A percentile compares a stretch with the other conserved stretches of the same genome.
Evolutionary conservation across 176 grass and related monocot genomes (phyloP).

Genomic region (Elaeis guineensis): DNA sequence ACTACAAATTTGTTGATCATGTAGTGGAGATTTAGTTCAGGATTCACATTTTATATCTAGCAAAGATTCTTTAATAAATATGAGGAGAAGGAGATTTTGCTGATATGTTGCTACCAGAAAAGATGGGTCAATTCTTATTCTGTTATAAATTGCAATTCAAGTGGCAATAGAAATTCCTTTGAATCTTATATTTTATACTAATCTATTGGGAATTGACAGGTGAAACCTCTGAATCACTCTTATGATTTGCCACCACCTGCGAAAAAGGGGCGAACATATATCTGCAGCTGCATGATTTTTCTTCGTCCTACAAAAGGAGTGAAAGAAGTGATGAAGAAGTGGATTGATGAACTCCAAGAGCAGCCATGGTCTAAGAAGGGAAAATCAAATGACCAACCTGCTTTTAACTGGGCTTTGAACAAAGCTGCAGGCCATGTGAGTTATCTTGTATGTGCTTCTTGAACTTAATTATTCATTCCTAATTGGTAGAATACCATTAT

Average conservation of each 20-base stretch:
- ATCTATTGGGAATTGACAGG: conserved; percentile 27
- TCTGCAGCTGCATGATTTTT: conserved; percentile 96
- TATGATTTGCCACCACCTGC: conserved; percentile 71
- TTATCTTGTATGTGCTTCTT: conserved; percentile 5
- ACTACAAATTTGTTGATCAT: too few species aligned
- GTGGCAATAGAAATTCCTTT: too few species aligned
- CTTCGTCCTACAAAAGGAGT: conserved; percentile 65
- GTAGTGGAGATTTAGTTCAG: too few species aligned
- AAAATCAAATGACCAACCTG: conserved; percentile 85
- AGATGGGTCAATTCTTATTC: too few species aligned
- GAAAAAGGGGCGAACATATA: conserved; percentile 86
- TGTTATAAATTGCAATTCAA: too few species aligned
- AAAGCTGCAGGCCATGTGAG: conserved; percentile 70
- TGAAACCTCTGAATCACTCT: conserved; percentile 73
- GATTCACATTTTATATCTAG: too few species aligned
- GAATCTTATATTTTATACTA: neutral
- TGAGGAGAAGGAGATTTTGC: too few species aligned
- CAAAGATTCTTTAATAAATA: too few species aligned
- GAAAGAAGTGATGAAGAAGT: conserved; percentile 65
- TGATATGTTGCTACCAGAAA: too few species aligned
- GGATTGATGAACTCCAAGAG: conserved; percentile 77
- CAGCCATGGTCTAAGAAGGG: conserved; percentile 78
- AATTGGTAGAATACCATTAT: too few species aligned
- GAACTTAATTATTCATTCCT: too few species aligned
- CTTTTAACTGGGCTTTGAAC: conserved; percentile 92